phyloP scores from a whole-genome alignment of 2,329 filamentous ascomycete genomes.

The Colletotrichum sp. region DNA sequence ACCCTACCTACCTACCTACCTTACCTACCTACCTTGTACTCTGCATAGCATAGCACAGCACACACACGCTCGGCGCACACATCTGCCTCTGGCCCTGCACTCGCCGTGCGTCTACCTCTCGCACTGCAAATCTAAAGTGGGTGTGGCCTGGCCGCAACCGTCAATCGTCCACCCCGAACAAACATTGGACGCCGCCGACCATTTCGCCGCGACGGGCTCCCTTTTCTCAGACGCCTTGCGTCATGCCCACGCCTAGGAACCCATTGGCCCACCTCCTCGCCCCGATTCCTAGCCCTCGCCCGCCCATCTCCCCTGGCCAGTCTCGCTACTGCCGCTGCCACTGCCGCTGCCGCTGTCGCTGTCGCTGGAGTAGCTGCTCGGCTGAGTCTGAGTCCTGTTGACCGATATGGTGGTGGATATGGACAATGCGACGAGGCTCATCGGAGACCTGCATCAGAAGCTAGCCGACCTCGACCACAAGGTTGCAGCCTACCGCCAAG shows the following conservation, averaged over 20 bases:
- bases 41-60: neutral
- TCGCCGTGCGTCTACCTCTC: neutral
- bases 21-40: neutral
- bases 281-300: constrained; percentile 11
- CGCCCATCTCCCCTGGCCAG: constrained; percentile 5
- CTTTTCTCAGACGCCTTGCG: constrained; percentile 17
- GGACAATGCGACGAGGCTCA: constrained; percentile 53
- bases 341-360: neutral
- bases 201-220: constrained; percentile 16
- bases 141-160: constrained; percentile 18
- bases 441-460: constrained; percentile 58
- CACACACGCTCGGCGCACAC: neutral
- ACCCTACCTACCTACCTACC: neutral
- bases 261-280: constrained; percentile 18
- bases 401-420: constrained; percentile 32
- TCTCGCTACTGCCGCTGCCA: neutral
- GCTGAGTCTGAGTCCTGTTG: neutral
- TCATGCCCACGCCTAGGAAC: constrained; percentile 20
- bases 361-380: neutral
- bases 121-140: neutral
- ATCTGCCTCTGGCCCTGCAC: neutral
- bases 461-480: constrained; percentile 62
- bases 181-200: constrained; percentile 19
- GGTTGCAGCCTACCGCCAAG: constrained; percentile 61
- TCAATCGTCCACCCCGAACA: constrained; percentile 13